Conservation (phyloP, 352 stramenopile species). For the Globisporangium cederbergense region DNA sequence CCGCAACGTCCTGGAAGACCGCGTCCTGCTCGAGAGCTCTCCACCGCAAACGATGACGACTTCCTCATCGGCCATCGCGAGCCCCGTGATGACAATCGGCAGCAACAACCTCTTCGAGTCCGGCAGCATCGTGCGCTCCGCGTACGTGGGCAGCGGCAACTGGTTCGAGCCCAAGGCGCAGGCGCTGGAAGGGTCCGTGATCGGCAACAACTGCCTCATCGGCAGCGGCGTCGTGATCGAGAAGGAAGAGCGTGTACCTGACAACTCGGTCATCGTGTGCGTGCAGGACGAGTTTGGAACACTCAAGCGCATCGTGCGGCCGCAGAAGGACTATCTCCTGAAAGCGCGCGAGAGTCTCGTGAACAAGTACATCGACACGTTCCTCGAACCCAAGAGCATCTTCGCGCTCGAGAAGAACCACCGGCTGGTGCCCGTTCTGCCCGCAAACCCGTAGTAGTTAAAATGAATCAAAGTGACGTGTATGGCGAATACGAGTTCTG, state of each 20-base stretch:
- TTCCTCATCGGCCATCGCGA: not conserved
- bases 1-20: constrained; percentile 72
- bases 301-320: constrained; percentile 38
- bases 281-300: constrained; percentile 33
- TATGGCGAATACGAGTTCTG: not conserved
- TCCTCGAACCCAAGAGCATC: constrained; percentile 64
- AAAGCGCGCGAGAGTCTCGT: constrained; percentile 51
- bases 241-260: constrained; percentile 49
- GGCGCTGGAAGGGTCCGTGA: constrained; percentile 45
- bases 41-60: constrained; percentile 3
- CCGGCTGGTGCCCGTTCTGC: constrained; percentile 36
- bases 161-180: constrained; percentile 74
- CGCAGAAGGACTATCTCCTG: constrained; percentile 66
- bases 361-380: constrained; percentile 73
- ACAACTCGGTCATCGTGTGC: constrained; percentile 74
- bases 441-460: not conserved
- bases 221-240: constrained; percentile 76
- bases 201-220: constrained; percentile 81
- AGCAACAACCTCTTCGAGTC: constrained; percentile 78
- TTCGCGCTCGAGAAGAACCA: constrained; percentile 82
- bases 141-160: constrained; percentile 57
- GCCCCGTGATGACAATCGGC: constrained; percentile 48
- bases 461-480: not conserved
- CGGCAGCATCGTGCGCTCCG: constrained; percentile 59
- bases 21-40: constrained; percentile 34